Evolutionary conservation across 1,284 basidiomycete species (phyloP), one percentile per base, ranked within the genome.

Genomic region (Malassezia furfur): DNA sequence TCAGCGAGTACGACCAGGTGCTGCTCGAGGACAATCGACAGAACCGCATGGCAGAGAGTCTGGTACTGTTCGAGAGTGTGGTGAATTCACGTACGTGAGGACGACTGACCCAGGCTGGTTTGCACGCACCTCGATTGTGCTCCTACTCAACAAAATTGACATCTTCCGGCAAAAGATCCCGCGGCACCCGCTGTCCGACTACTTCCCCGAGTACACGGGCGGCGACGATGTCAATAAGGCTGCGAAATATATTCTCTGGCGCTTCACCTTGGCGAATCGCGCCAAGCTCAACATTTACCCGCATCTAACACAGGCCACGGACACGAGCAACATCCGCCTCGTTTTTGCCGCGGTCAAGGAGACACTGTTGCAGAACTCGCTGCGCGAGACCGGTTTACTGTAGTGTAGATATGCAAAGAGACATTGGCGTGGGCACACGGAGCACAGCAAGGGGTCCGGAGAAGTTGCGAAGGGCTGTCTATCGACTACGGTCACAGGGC

Each of bases 281-380:
- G 67, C 70, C 11, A 62, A 65, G 35, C 57, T 74, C 25, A 67
- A 63, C 59, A 65, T 69, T 59, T 68, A 67, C 53, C 71, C 68
- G 28, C 70, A 67, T 69, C 62, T 82, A 57, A 82, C 81, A n/a
- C 80, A 81, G 61, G 81, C 81, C 14, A 82, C 80, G 1, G 81
- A 82, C 68, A 82, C 81, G 15, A 78, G 76, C 41, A 82, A 82
- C 76, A 81, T 96, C 60, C 82, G 88, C 62, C 81, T 96, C 0
- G 91, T 96, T 9, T 96, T 96, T 67, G 90, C 90, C 0, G 91
- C 91, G 0, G 90, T 96, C 60, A 96, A 96, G 78, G 93, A 96
- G 35, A 57, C 55, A 3, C 37, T 57, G 5, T 25, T 57, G 40
- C 50, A 57, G 17, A 57, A 57, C 34, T 47, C 55, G 12, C 50